phyloP scores from a whole-genome alignment of 2,329 filamentous ascomycete species.

The Fusarium nodosum region DNA sequence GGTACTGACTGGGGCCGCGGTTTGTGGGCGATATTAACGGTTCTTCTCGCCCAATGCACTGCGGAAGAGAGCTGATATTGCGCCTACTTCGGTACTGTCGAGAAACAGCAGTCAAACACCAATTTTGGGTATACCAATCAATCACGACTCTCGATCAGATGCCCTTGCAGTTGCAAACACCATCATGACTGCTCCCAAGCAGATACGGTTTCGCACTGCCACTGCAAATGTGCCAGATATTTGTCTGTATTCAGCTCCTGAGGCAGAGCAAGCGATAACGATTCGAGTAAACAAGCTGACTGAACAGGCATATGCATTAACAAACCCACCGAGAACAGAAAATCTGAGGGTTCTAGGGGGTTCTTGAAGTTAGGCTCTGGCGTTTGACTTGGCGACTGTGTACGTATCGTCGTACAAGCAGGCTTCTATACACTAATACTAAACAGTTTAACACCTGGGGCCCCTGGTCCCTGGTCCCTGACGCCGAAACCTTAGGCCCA shows the following conservation, averaged over 20 bases:
- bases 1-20: conserved; percentile 27
- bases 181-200: conserved; percentile 31
- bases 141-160: conserved; percentile 3
- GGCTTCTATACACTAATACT: conserved; percentile 39
- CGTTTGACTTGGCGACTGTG: conserved; percentile 49
- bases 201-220: conserved; percentile 40
- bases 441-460: conserved; percentile 28
- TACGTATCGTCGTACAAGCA: conserved; percentile 39
- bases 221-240: conserved; percentile 31
- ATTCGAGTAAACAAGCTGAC: conserved; percentile 25
- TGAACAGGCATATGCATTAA: conserved; percentile 27
- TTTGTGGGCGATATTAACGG: conserved; percentile 29
- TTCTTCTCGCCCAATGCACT: conserved; percentile 40
- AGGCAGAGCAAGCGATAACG: conserved; percentile 4
- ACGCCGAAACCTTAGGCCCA: conserved; percentile 40
- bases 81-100: conserved; percentile 11
- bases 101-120: conserved; percentile 41
- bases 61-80: conserved; percentile 18
- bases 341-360: conserved; percentile 37
- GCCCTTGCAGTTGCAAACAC: conserved; percentile 28
- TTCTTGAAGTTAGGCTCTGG: conserved; percentile 27
- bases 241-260: conserved; percentile 7
- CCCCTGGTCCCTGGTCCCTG: conserved; percentile 41
- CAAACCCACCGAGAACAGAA: conserved; percentile 15
- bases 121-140: conserved; percentile 35